A percentile compares a stretch with the other conserved stretches of the same genome.
Conservation (phyloP, 129 eudicot genomes). For the Mikania micrantha region DNA sequence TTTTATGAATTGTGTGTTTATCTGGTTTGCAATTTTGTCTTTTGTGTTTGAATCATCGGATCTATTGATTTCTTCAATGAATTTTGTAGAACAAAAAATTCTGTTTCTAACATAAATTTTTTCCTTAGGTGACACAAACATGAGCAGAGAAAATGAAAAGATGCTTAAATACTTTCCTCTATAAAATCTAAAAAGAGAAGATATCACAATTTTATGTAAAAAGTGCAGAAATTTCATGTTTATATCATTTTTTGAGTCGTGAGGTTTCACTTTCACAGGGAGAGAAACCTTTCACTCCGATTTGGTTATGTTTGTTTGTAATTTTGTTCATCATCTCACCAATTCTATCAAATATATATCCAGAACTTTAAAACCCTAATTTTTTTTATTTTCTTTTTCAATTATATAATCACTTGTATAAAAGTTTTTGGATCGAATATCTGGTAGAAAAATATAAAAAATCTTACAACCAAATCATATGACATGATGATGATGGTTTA, state of each 20-base stretch:
- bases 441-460: not conserved
- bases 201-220: not conserved
- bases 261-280: too few relatives aligned
- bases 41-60: constrained; percentile 35
- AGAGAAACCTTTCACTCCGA: too few relatives aligned
- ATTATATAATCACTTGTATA: not conserved
- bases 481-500: not conserved
- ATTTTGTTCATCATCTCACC: not conserved
- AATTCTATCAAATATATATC: not conserved
- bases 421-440: not conserved
- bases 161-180: constrained; percentile 24
- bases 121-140: constrained; percentile 36
- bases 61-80: constrained; percentile 38
- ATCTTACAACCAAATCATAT: not conserved
- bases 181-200: not conserved
- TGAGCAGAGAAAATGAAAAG: constrained; percentile 32
- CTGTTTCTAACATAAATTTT: constrained; percentile 18
- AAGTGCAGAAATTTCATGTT: not conserved
- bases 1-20: constrained; percentile 5
- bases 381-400: not conserved
- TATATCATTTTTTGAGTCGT: not conserved
- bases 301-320: too few relatives aligned
- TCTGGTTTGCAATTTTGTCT: constrained; percentile 34
- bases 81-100: not conserved
- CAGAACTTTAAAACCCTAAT: not conserved